phyloP scores from a whole-genome alignment of 257 asterid genomes.

The Paulownia fortunei region DNA sequence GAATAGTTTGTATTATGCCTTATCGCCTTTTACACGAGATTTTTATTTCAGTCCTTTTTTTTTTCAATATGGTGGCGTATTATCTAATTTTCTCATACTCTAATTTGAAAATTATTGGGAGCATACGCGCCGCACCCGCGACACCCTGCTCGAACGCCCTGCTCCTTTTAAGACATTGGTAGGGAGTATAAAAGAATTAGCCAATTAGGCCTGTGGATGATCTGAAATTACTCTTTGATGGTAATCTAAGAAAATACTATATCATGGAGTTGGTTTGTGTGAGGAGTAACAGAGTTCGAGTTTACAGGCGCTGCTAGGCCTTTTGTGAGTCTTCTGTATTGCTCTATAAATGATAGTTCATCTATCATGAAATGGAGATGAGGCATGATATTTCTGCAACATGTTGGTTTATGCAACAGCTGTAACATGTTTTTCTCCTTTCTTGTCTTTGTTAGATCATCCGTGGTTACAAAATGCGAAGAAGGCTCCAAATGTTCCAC shows the following conservation, averaged over 20 bases:
- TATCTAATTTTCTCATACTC: not conserved
- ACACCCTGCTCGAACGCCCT: too few species aligned
- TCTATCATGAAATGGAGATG: constrained; percentile 10
- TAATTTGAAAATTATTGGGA: not conserved
- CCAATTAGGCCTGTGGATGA: not conserved
- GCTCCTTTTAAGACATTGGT: not conserved
- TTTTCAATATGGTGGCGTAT: not conserved
- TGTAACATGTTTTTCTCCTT: constrained; percentile 23
- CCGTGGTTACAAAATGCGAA: constrained; percentile 93
- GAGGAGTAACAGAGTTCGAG: not conserved
- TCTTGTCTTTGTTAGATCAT: constrained; percentile 63
- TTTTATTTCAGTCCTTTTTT: not conserved
- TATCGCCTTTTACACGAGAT: not conserved
- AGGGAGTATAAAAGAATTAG: not conserved
- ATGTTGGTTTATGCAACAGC: constrained; percentile 25
- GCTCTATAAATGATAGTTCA: constrained; percentile 4
- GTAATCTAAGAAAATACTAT: not conserved
- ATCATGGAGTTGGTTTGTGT: constrained; percentile 21
- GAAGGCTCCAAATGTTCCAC: constrained; percentile 92
- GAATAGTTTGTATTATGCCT: not conserved
- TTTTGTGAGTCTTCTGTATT: not conserved
- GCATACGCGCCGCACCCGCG: not conserved
- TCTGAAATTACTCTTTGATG: constrained; percentile 10
- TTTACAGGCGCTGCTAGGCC: not conserved
- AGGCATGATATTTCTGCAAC: constrained; percentile 9